These are phyloP conservation scores for Phytophthora melonis DNA, from an alignment of 352 stramenopile species.

Conservation along the genomic window DNA sequence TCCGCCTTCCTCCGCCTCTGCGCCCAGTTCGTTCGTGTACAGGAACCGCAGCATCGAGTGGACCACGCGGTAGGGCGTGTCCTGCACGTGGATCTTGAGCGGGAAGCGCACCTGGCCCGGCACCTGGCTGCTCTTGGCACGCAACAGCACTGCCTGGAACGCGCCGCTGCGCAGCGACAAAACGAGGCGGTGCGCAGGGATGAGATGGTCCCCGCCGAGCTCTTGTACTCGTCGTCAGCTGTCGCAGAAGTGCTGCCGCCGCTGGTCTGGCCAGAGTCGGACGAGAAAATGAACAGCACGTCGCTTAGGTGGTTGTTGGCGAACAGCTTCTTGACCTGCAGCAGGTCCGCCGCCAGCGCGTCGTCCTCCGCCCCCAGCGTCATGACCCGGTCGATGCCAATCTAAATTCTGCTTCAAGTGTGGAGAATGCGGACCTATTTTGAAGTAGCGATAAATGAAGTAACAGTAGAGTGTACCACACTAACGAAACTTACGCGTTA, in stretches of 20 bases:
- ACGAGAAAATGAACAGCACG: slow-evolving; percentile 80
- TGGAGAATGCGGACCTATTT: background rate
- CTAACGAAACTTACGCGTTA: background rate
- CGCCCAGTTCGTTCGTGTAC: slow-evolving; percentile 76
- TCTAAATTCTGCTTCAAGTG: slow-evolving; percentile 23
- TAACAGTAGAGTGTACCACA: background rate
- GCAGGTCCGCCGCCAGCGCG: slow-evolving; percentile 58
- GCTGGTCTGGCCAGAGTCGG: slow-evolving; percentile 24
- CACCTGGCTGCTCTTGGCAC: slow-evolving; percentile 76
- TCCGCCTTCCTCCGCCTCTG: background rate
- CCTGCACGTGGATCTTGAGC: slow-evolving; percentile 83
- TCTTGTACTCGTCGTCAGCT: slow-evolving; percentile 12
- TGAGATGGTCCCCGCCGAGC: slow-evolving; percentile 43
- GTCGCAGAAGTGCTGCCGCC: background rate
- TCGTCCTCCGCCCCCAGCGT: slow-evolving; percentile 17
- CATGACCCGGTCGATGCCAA: slow-evolving; percentile 4
- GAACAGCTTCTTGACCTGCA: slow-evolving; percentile 66
- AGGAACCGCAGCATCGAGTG: slow-evolving; percentile 73
- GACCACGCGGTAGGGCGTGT: slow-evolving; percentile 83
- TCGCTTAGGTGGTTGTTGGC: slow-evolving; percentile 82
- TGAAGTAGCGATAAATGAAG: background rate
- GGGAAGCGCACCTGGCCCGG: slow-evolving; percentile 77
- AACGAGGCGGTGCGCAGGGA: slow-evolving; percentile 82
- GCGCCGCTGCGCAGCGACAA: slow-evolving; percentile 79
- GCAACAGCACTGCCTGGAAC: slow-evolving; percentile 69